Evolutionary conservation across 176 grass and related monocot species (phyloP), one percentile per base, ranked within the genome.

Genomic region (Guadua angustifolia): DNA sequence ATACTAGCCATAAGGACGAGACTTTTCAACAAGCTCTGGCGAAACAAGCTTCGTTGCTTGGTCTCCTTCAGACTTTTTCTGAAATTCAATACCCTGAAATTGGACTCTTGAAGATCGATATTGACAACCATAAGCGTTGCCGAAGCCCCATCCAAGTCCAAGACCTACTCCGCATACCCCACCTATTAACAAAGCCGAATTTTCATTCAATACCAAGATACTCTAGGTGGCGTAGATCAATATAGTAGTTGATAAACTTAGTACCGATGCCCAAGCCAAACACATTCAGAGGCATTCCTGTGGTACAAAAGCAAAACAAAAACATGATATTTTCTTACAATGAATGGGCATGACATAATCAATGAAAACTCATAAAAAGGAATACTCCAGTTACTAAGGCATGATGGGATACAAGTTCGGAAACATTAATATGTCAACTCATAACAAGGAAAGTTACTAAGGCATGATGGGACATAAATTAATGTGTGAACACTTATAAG

Each of bases 81-180:
- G 88, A 78, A 92, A 95, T 88, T 96, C 91, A 84, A 92, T 85
- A 53, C 91, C 97, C 64, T 96, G 89, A 88, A 96, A 96, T 74
- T 83, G 81, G 74, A 99, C 91, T 80, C 89, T 93, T 26, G 97
- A 99, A 88, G 86, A 91, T 84, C 88, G 73, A 77, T 96, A 96
- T 69, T 92, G 92, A 74, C 97, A 99, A 64, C 93, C 97, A 88
- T 86, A 92, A 88, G 87, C 97, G 64, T 78, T 95, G 61, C 93
- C 90, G 6, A 99, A 99, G 84, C 97, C 97, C 93, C 93, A 99
- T 71, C 97, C 93, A 57, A 99, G 71, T 10, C 93, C 97, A 76
- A 96, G 58, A 46, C 97, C 97, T 29, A 94, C 88, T 74, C 93
- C 93, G 17, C 93, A 99, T 26, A 93, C 93, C 57, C 93, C 97